phyloP scores from a whole-genome alignment of 345 rosid species.

The Chamaenerion angustifolium region DNA sequence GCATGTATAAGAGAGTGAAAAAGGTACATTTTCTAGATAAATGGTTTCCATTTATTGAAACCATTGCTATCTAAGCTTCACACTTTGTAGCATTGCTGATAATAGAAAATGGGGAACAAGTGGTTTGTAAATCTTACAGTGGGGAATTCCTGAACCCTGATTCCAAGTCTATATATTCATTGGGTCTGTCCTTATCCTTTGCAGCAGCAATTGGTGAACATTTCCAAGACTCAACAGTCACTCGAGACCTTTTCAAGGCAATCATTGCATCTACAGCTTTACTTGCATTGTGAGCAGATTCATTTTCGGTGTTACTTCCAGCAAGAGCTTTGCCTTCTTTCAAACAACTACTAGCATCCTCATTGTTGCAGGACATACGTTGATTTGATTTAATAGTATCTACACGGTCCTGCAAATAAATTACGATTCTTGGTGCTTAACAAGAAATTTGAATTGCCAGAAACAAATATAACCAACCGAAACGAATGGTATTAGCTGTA shows the following conservation, averaged over 20 bases:
- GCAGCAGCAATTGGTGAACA: constrained; percentile 18
- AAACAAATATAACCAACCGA: neutral
- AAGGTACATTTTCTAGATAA: too few relatives aligned
- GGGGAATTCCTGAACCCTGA: constrained; percentile 26
- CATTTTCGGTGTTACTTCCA: constrained; percentile 20
- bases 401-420: constrained; percentile 34
- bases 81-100: neutral
- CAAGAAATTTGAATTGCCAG: neutral
- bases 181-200: constrained; percentile 14
- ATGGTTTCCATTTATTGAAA: too few relatives aligned
- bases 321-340: constrained; percentile 14
- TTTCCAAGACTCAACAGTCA: constrained; percentile 18
- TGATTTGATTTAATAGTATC: constrained; percentile 19
- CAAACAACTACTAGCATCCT: constrained; percentile 14
- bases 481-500: neutral
- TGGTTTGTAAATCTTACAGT: constrained; percentile 30
- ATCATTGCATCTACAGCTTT: constrained; percentile 11
- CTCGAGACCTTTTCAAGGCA: constrained; percentile 16
- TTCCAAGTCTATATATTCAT: constrained; percentile 42
- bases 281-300: constrained; percentile 19
- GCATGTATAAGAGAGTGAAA: neutral
- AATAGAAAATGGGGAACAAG: neutral
- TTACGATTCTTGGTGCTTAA: constrained; percentile 4
- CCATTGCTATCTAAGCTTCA: too few relatives aligned
- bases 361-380: constrained; percentile 13